Percentiles rank a stretch among this genome's conserved stretches.
These are phyloP conservation scores for Aspergillus cejpii DNA, from an alignment of 2,329 filamentous ascomycete genomes.

Conservation along the genomic window DNA sequence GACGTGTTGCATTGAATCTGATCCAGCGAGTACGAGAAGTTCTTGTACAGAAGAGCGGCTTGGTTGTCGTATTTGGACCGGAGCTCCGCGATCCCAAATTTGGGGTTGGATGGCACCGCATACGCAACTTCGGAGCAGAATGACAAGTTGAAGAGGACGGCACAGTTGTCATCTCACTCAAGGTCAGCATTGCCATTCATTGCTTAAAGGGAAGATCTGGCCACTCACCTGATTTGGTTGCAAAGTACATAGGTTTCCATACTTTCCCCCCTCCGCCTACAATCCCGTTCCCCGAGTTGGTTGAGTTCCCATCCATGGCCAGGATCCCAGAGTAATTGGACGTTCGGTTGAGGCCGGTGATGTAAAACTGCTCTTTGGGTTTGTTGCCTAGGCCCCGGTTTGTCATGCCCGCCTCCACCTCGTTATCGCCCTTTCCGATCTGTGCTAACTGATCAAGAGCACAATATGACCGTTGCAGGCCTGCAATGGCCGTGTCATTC, in stretches of 20 bases:
- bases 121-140: conserved; percentile 89
- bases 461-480: conserved; percentile 74
- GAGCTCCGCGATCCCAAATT: conserved; percentile 51
- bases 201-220: not conserved
- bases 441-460: conserved; percentile 63
- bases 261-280: conserved; percentile 70
- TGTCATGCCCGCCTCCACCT: conserved; percentile 59
- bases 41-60: conserved; percentile 61
- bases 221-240: conserved; percentile 65
- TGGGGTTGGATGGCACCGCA: conserved; percentile 76
- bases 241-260: conserved; percentile 65
- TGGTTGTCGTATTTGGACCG: conserved; percentile 70
- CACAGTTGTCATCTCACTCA: conserved; percentile 65
- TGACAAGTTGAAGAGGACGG: conserved; percentile 74
- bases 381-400: conserved; percentile 58
- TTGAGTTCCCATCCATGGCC: conserved; percentile 54
- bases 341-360: conserved; percentile 65
- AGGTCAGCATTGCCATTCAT: not conserved
- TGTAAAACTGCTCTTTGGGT: conserved; percentile 83
- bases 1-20: conserved; percentile 80
- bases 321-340: conserved; percentile 68
- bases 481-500: conserved; percentile 55
- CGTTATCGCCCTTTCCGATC: conserved; percentile 56
- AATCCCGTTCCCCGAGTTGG: conserved; percentile 47
- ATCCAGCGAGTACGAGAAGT: conserved; percentile 73